Evolutionary conservation across 371 early-diverging fungal species (phyloP).

Genomic region (Mucor racemosus): DNA sequence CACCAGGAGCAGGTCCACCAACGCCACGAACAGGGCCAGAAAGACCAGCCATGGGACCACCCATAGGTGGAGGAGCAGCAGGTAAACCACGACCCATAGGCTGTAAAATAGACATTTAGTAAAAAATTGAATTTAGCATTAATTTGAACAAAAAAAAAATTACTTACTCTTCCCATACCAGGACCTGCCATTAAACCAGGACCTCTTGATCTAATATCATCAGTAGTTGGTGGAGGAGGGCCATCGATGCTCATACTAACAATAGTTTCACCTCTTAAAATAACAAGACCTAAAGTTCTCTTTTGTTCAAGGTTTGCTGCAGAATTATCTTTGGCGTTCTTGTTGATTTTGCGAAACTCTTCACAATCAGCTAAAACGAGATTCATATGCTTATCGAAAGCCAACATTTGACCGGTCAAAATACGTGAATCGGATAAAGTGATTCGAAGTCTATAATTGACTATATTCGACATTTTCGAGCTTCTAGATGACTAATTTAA

Average conservation of each 20-base stretch:
- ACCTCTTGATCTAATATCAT: slow-evolving; percentile 61
- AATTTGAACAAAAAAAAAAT: too few species aligned
- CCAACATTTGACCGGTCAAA: slow-evolving; percentile 96
- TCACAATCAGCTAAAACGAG: slow-evolving; percentile 96
- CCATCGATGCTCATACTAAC: slow-evolving; percentile 92
- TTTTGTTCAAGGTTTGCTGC: slow-evolving; percentile 72
- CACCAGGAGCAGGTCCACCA: slow-evolving; percentile 87
- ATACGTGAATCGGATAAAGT: slow-evolving; percentile 91
- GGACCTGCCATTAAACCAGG: slow-evolving; percentile 66
- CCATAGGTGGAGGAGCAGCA: slow-evolving; percentile 70
- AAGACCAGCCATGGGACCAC: slow-evolving; percentile 66
- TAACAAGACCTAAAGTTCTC: slow-evolving; percentile 92
- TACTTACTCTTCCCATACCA: slow-evolving; percentile 70
- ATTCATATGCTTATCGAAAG: slow-evolving; percentile 99
- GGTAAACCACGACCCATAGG: slow-evolving; percentile 94
- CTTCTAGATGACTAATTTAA: slow-evolving; percentile 61
- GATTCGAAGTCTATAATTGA: slow-evolving; percentile 94
- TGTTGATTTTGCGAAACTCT: slow-evolving; percentile 91
- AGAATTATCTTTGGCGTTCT: slow-evolving; percentile 60
- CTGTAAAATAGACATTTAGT: slow-evolving; percentile 25
- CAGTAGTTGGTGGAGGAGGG: slow-evolving; percentile 82
- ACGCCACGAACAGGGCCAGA: slow-evolving; percentile 91
- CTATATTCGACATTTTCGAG: slow-evolving; percentile 88
- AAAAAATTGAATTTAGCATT: background rate
- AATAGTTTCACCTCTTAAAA: slow-evolving; percentile 93